Base-by-base conservation (phyloP, 768 basidiomycete genomes). In the Agaricus bisporus region DNA sequence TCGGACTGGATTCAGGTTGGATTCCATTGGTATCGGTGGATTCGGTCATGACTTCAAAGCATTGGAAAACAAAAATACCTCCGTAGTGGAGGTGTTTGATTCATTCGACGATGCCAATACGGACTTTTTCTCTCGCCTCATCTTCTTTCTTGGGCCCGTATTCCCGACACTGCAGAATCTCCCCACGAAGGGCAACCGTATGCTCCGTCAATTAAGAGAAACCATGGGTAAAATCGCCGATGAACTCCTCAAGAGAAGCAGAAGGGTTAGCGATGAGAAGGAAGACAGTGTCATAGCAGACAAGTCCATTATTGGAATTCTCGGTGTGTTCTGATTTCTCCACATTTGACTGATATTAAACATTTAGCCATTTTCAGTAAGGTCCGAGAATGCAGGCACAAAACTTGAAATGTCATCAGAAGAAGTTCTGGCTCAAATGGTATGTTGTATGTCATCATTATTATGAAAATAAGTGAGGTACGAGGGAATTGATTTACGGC, bases 21-120 rank as follows among this genome's bases (percentile, higher is more conserved):
- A 85, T 58, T 74, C 70, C 1, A 70, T 84, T 48, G 80, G 82
- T 12, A 77, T 83, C 32, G 80, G 79, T 6, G 80, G 81, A 0
- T 84, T 83, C 53, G 76, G 77, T 4, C 76, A 83, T 58, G 69
- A 81, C 59, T 85, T 85, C 56, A 73, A 73, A 12, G 64, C 77
- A 0, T 68, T 83, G 4, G 73, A 78, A 12, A 81, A 32, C 29
- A 32, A 76, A 51, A 63, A 61, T 26, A 68, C 76, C 3, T 57
- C 67, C 2, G 69, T 82, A 15, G 66, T 70, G 2, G 67, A 73
- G 4, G 66, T 69, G 1, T 76, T 79, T 26, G 71, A 74, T 14
- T 61, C 66, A 0, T 69, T 75, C 42, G 65, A 65, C 5, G 60
- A 46, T 26, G 55, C 57, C 14, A 60, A 69, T 5, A 56, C 57